These are phyloP conservation scores for Cutaneotrichosporon sp. DNA, from an alignment of 1,284 basidiomycete genomes.

Conservation along the genomic window DNA sequence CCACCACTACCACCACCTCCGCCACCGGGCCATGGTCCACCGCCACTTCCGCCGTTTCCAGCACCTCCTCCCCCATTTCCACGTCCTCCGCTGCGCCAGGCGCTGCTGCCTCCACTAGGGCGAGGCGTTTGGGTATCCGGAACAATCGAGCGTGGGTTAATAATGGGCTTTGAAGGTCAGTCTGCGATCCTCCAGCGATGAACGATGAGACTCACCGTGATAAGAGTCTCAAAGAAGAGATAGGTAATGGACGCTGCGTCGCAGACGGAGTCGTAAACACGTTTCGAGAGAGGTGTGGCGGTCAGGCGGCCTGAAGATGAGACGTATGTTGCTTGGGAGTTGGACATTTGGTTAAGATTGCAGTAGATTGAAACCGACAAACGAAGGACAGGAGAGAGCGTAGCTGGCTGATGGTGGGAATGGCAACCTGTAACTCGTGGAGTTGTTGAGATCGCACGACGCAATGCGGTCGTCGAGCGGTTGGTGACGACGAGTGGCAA, in stretches of 20 bases:
- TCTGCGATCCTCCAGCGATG: neutral
- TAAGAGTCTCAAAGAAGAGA: conserved; percentile 40
- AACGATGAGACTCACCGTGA: conserved; percentile 29
- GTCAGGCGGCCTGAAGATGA: conserved; percentile 34
- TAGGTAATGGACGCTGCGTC: conserved; percentile 24
- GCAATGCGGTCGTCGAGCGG: too few species aligned
- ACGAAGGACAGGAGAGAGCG: too few species aligned
- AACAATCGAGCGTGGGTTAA: conserved; percentile 22
- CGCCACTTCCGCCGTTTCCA: conserved; percentile 17
- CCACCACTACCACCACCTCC: conserved; percentile 11
- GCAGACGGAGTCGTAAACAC: conserved; percentile 14
- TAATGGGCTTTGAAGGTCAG: conserved; percentile 25
- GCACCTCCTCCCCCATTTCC: too few species aligned
- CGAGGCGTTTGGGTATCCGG: conserved; percentile 16
- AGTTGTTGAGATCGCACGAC: too few species aligned
- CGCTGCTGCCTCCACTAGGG: neutral
- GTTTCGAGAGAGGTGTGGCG: conserved; percentile 26
- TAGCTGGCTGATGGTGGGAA: too few species aligned
- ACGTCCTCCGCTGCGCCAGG: conserved; percentile 20
- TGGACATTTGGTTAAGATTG: neutral
- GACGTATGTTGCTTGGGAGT: conserved; percentile 22
- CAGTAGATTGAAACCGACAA: too few species aligned
- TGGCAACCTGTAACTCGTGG: too few species aligned
- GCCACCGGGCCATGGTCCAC: conserved; percentile 14
- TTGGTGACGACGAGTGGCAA: too few species aligned